Evolutionary conservation across 257 asterid genomes (phyloP).

Genomic region (Thymus quinquecostatus): DNA sequence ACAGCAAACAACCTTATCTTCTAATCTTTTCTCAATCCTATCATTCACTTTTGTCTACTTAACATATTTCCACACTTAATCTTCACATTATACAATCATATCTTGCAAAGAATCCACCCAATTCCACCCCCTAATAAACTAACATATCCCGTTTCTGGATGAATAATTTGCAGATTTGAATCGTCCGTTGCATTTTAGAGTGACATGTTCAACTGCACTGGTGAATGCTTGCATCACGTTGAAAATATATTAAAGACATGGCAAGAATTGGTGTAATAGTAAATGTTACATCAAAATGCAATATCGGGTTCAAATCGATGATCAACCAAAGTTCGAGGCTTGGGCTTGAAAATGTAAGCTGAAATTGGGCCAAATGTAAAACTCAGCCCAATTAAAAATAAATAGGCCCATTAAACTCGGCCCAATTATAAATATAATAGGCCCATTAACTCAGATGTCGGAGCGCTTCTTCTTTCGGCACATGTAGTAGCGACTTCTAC

Average conservation of each 20-base stretch:
- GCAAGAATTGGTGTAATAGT: no score
- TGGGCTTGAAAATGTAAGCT: not conserved
- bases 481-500: not conserved
- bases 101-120: not conserved
- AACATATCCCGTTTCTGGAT: not conserved
- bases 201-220: no score
- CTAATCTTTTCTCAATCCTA: not conserved
- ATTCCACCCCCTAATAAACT: not conserved
- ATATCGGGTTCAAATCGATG: no score
- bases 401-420: not conserved
- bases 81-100: not conserved
- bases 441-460: no score
- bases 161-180: not conserved
- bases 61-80: not conserved
- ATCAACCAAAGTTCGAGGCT: no score
- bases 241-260: no score
- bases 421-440: no score
- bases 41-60: not conserved
- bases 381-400: not conserved
- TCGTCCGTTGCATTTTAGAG: no score
- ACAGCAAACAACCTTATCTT: constrained; percentile 22
- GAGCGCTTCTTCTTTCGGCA: not conserved
- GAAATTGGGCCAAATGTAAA: not conserved
- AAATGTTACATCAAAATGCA: no score
- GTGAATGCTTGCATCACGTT: no score